Evolutionary conservation across 768 basidiomycete species (phyloP).

Genomic region (Crucibulum laeve): DNA sequence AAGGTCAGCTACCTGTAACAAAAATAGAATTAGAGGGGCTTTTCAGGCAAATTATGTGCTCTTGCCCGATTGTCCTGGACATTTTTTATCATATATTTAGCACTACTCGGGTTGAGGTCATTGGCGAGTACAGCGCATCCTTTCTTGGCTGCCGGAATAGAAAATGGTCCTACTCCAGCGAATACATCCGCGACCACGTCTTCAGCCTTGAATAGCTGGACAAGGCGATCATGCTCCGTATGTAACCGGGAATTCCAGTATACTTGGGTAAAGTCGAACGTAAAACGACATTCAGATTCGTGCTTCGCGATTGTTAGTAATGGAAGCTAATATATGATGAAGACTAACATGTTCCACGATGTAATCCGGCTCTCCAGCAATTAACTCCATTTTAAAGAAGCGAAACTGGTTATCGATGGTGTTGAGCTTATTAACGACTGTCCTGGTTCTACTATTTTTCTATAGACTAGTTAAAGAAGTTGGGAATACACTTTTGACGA

Average conservation of each 20-base stretch:
- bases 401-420: conserved; percentile 83
- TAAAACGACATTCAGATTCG: conserved; percentile 84
- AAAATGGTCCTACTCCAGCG: conserved; percentile 97
- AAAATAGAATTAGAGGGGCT: conserved; percentile 5
- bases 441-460: conserved; percentile 84
- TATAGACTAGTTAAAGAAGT: conserved; percentile 20
- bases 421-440: conserved; percentile 94
- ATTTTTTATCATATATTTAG: conserved; percentile 72
- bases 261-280: conserved; percentile 91
- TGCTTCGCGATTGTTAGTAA: conserved; percentile 38
- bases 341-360: conserved; percentile 80
- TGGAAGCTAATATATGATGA: background rate
- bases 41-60: conserved; percentile 1
- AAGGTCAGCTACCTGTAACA: conserved; percentile 57
- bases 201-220: conserved; percentile 62
- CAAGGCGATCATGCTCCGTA: conserved; percentile 85
- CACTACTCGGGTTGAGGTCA: conserved; percentile 89
- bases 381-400: conserved; percentile 93
- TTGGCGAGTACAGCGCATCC: conserved; percentile 89
- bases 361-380: conserved; percentile 88
- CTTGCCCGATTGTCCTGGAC: conserved; percentile 72
- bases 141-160: conserved; percentile 88
- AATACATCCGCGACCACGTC: conserved; percentile 92
- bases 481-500: conserved; percentile 1
- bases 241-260: conserved; percentile 98